phyloP scores from a whole-genome alignment of 805 yeast species.

The Crinitomyces ghanaensis region DNA sequence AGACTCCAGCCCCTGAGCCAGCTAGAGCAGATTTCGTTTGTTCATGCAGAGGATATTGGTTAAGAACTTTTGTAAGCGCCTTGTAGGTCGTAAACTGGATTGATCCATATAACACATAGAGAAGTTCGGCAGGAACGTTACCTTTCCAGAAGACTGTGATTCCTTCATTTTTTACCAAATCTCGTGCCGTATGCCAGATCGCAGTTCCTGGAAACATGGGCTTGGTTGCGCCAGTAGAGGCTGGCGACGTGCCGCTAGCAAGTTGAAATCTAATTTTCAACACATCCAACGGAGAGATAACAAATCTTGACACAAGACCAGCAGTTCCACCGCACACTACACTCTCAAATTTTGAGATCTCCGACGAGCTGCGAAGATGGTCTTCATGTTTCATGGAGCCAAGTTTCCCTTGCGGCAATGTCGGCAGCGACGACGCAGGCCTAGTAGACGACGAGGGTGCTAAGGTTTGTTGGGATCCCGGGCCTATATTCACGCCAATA shows the following conservation, averaged over 20 bases:
- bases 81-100: conserved; percentile 71
- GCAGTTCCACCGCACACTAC: conserved; percentile 60
- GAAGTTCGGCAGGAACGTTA: conserved; percentile 77
- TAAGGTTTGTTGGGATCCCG: too few relatives aligned
- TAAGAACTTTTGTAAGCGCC: conserved; percentile 36
- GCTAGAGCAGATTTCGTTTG: conserved; percentile 40
- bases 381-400: conserved; percentile 9
- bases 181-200: conserved; percentile 24
- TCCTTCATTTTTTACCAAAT: conserved; percentile 54
- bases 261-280: conserved; percentile 67
- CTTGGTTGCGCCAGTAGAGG: conserved; percentile 2
- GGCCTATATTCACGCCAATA: too few relatives aligned
- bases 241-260: conserved; percentile 23
- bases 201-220: conserved; percentile 18
- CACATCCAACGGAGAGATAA: conserved; percentile 71
- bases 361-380: conserved; percentile 31
- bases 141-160: conserved; percentile 86
- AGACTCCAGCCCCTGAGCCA: conserved; percentile 69
- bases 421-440: too few relatives aligned
- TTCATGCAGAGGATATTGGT: conserved; percentile 24
- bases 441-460: too few relatives aligned
- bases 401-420: too few relatives aligned
- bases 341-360: conserved; percentile 42
- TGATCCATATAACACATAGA: conserved; percentile 80
- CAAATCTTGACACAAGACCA: conserved; percentile 50